These are phyloP conservation scores for Podila clonocystis DNA, from an alignment of 192 early-diverging fungal genomes.

Conservation along the genomic window DNA sequence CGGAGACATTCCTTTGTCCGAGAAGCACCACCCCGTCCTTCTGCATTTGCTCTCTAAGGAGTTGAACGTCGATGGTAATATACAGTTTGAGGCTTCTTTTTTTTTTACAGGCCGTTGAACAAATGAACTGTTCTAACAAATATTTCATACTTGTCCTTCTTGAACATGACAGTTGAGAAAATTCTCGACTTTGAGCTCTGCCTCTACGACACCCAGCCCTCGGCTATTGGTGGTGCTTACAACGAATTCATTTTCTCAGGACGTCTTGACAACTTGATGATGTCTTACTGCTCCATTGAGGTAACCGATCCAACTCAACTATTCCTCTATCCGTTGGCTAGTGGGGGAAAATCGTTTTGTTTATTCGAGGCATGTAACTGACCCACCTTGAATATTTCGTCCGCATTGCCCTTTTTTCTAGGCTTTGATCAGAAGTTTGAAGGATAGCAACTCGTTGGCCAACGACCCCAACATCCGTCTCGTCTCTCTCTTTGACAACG, in stretches of 20 bases:
- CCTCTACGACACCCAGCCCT: conserved; percentile 94
- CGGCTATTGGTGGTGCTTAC: conserved; percentile 88
- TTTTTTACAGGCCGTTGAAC: neutral
- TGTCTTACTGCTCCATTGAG: conserved; percentile 84
- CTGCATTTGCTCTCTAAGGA: conserved; percentile 82
- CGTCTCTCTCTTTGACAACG: conserved; percentile 96
- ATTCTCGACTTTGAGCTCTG: conserved; percentile 98
- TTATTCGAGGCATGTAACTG: conserved; percentile 36
- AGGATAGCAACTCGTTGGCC: conserved; percentile 52
- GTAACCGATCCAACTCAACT: conserved; percentile 54
- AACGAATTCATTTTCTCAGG: conserved; percentile 95
- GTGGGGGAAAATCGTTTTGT: neutral
- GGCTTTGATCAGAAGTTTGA: conserved; percentile 67
- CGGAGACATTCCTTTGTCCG: conserved; percentile 25
- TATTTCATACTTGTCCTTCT: too few species aligned
- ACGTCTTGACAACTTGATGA: conserved; percentile 96
- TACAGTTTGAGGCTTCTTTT: neutral
- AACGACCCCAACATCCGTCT: conserved; percentile 84
- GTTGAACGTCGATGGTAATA: conserved; percentile 68
- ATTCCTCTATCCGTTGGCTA: conserved; percentile 33
- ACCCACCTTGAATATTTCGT: neutral
- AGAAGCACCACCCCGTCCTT: conserved; percentile 85
- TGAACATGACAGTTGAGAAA: conserved; percentile 58
- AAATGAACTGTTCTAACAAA: too few species aligned
- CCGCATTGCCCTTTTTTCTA: conserved; percentile 13